phyloP scores from a whole-genome alignment of 352 stramenopile species.

The Pythium rhizo-oryzae region DNA sequence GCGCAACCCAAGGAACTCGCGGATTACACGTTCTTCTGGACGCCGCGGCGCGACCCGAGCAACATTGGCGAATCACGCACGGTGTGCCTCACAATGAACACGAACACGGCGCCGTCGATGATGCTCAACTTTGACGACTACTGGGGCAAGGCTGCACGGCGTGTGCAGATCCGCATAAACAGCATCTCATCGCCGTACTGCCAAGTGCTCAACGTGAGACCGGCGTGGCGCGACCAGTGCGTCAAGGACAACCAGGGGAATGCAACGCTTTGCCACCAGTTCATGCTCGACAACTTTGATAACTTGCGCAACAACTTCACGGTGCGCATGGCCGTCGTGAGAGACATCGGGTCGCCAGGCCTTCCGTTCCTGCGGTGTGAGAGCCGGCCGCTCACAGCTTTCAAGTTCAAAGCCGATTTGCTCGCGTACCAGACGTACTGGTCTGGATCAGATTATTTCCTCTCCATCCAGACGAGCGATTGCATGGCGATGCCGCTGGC shows the following conservation, averaged over 20 bases:
- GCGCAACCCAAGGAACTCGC: not conserved
- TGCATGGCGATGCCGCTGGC: constrained; percentile 44
- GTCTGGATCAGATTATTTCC: constrained; percentile 42
- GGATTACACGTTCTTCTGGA: not conserved
- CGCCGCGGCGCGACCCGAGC: not conserved
- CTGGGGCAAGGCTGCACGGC: constrained; percentile 34
- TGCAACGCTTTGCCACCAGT: constrained; percentile 41
- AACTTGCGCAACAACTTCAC: constrained; percentile 30
- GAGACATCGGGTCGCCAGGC: constrained; percentile 45
- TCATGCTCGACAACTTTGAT: constrained; percentile 55
- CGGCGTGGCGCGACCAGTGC: constrained; percentile 31
- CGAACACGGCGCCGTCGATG: constrained; percentile 29
- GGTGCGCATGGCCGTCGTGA: constrained; percentile 37
- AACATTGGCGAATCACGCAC: constrained; percentile 14
- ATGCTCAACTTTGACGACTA: constrained; percentile 36
- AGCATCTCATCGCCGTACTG: constrained; percentile 41
- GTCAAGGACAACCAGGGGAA: constrained; percentile 33
- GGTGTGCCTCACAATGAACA: constrained; percentile 29
- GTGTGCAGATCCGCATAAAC: constrained; percentile 32
- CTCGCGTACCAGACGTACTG: constrained; percentile 58
- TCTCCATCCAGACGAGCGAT: constrained; percentile 58
- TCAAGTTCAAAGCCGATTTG: constrained; percentile 61
- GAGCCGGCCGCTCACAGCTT: constrained; percentile 36
- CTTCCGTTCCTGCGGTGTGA: constrained; percentile 55
- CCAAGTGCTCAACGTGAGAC: constrained; percentile 17